phyloP scores from a whole-genome alignment of 345 rosid genomes.

The Eutrema yunnanense region DNA sequence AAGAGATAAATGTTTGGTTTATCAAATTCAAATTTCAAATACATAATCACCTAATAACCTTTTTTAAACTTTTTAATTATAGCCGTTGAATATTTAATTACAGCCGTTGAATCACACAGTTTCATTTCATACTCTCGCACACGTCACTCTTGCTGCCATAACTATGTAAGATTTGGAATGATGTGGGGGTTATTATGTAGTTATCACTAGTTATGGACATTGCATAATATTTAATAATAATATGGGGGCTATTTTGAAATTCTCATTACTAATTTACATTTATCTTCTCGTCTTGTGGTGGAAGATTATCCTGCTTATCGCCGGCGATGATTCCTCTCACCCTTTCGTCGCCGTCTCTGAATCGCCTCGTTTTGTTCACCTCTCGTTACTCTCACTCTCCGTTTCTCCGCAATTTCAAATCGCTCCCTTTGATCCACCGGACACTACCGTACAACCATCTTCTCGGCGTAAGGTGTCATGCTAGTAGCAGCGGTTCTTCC shows the following conservation, averaged over 20 bases:
- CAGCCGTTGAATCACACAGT: too few relatives aligned
- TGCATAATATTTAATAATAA: neutral
- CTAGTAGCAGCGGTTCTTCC: conserved; percentile 33
- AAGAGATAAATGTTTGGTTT: too few relatives aligned
- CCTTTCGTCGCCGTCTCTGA: conserved; percentile 36
- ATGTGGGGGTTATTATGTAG: neutral
- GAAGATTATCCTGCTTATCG: conserved; percentile 28
- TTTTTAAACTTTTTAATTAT: too few relatives aligned
- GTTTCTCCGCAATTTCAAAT: conserved; percentile 29
- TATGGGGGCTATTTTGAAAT: neutral
- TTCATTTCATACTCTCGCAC: too few relatives aligned
- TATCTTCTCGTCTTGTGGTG: neutral
- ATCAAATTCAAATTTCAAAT: too few relatives aligned
- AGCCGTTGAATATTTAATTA: too few relatives aligned
- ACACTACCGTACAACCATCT: conserved; percentile 23
- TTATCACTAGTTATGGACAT: neutral
- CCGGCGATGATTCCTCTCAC: conserved; percentile 44
- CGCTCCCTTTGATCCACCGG: conserved; percentile 13
- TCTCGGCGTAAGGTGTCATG: conserved; percentile 30
- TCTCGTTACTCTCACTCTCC: conserved; percentile 37
- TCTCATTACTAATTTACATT: neutral
- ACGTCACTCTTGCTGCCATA: too few relatives aligned
- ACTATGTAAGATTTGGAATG: too few relatives aligned
- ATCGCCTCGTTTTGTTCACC: conserved; percentile 29
- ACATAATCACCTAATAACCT: too few relatives aligned